phyloP scores from a whole-genome alignment of 331 rosid genomes.

The Acacia pycnantha region DNA sequence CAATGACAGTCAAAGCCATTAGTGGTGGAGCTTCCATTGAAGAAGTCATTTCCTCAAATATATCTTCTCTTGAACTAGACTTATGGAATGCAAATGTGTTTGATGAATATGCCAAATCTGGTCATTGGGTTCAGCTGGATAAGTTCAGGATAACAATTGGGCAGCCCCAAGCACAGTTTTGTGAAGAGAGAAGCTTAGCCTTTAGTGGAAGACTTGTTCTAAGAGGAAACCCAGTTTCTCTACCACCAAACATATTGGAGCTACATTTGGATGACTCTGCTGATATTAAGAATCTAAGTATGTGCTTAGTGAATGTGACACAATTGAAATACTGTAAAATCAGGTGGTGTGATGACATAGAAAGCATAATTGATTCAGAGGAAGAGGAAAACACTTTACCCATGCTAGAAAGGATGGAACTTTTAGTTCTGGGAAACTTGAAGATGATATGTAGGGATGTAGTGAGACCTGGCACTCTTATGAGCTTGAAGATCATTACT shows the following conservation, averaged over 20 bases:
- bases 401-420: background rate
- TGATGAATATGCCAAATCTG: slow-evolving; percentile 5
- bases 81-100: slow-evolving; percentile 2
- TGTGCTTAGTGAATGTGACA: background rate
- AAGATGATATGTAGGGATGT: background rate
- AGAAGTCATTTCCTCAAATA: background rate
- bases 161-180: background rate
- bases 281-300: background rate
- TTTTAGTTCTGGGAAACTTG: slow-evolving; percentile 1
- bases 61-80: background rate
- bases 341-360: background rate
- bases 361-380: background rate
- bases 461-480: background rate
- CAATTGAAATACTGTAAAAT: background rate
- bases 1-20: background rate
- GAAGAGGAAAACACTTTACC: background rate
- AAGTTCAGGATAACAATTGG: background rate
- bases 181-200: background rate
- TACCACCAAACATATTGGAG: background rate
- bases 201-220: background rate
- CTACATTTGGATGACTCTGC: background rate
- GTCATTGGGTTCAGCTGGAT: background rate
- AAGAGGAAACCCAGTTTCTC: background rate
- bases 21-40: background rate
- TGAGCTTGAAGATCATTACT: background rate